These are phyloP conservation scores for Vararia minispora DNA, from an alignment of 768 basidiomycete genomes.

Conservation along the genomic window DNA sequence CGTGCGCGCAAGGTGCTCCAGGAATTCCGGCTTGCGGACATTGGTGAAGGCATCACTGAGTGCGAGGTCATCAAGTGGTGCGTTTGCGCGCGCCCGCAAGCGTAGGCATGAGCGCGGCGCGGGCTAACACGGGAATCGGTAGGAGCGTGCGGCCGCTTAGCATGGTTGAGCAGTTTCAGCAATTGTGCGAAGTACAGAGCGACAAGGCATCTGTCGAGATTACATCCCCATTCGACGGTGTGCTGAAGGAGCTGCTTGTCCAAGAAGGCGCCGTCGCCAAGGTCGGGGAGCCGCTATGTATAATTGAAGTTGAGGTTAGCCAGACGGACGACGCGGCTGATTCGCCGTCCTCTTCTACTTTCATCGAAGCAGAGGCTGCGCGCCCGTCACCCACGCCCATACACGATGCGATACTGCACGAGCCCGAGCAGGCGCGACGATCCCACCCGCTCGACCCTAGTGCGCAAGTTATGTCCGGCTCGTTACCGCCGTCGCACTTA, in stretches of 20 bases:
- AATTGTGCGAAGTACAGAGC: slow-evolving; percentile 76
- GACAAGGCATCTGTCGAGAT: slow-evolving; percentile 91
- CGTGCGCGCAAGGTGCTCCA: slow-evolving; percentile 30
- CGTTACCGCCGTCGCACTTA: slow-evolving; percentile 9
- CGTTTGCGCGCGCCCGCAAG: slow-evolving; percentile 16
- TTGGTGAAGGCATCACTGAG: slow-evolving; percentile 87
- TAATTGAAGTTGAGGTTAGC: slow-evolving; percentile 78
- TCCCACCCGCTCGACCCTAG: slow-evolving; percentile 61
- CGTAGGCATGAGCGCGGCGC: too few species aligned
- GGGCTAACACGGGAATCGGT: too few species aligned
- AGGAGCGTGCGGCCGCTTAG: slow-evolving; percentile 55
- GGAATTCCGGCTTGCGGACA: slow-evolving; percentile 71
- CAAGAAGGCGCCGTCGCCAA: slow-evolving; percentile 77
- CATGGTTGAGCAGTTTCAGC: slow-evolving; percentile 51
- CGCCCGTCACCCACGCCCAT: background rate
- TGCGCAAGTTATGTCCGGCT: slow-evolving; percentile 9
- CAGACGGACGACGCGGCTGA: slow-evolving; percentile 30
- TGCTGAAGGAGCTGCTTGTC: slow-evolving; percentile 61
- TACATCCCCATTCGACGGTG: slow-evolving; percentile 75
- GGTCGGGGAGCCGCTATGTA: slow-evolving; percentile 67
- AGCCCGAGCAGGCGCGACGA: slow-evolving; percentile 14
- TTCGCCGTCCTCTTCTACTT: too few species aligned
- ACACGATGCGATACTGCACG: slow-evolving; percentile 1
- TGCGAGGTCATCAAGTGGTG: slow-evolving; percentile 84
- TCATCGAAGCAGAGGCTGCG: slow-evolving; percentile 11